Base-by-base conservation (phyloP, 1,284 basidiomycete species). In the Anthracocystis walkeri region DNA sequence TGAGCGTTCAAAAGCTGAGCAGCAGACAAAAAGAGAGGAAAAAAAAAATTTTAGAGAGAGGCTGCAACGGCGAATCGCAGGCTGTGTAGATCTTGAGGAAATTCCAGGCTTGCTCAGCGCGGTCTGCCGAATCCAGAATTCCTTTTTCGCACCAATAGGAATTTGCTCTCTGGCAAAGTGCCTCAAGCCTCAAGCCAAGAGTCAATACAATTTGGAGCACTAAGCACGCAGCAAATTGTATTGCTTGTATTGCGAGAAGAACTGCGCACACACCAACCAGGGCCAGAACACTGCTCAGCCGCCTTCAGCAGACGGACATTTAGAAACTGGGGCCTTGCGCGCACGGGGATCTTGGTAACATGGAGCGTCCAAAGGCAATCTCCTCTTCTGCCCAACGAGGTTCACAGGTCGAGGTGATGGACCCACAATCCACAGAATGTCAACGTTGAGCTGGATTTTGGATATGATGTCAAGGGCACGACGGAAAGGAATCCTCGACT, bases 181-280 rank as follows among this genome's bases (percentile, higher is more conserved):
- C 61, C 52, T n/a, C n/a, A n/a, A n/a, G 6, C 1, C 46, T 38
- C 14, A 16, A 38, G 12, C n/a, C n/a, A n/a, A 3, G 11, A 38
- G n/a, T 25, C 53, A 63, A 58, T 46, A 51, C 49, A 59, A 35
- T 2, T 23, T 21, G 35, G 21, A n/a, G 42, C 29, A 29, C 29
- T 29, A n/a, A n/a, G n/a, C n/a, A n/a, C n/a, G n/a, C n/a, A n/a
- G n/a, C n/a, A n/a, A n/a, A n/a, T 29, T 29, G 29, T 29, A 29
- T 12, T 12, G 29, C 33, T 52, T 60, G 65, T 52, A 61, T 52
- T 56, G 16, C 53, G 38, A 67, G 65, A 66, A 66, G 64, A 66
- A 66, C 48, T 56, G 53, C 44, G 58, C 65, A 61, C 65, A 60
- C 31, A 67, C 65, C 65, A 67, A 48, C 48, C 23, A 29, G 12